phyloP scores from a whole-genome alignment of 1,284 basidiomycete genomes.

The Pseudozyma sp. region DNA sequence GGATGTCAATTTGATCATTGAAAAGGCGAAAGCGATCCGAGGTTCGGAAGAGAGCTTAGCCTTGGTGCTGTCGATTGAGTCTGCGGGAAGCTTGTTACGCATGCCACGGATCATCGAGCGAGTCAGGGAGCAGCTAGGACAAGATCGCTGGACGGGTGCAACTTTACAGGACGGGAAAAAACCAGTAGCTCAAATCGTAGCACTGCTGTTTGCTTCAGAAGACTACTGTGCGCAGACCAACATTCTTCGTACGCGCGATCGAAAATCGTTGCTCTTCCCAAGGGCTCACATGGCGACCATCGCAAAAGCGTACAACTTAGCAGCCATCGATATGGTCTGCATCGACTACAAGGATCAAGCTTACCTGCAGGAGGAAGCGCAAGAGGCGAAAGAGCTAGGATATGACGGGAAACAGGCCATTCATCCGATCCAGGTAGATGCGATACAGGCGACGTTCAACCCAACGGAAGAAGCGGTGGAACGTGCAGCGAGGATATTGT shows the following conservation, averaged over 20 bases:
- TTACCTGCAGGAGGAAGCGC: slow-evolving; percentile 80
- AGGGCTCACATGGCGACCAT: slow-evolving; percentile 85
- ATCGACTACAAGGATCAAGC: slow-evolving; percentile 85
- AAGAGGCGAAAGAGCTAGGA: slow-evolving; percentile 72
- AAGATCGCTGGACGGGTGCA: slow-evolving; percentile 3
- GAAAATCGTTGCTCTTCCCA: slow-evolving; percentile 83
- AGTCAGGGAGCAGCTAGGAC: slow-evolving; percentile 9
- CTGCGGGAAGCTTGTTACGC: slow-evolving; percentile 54
- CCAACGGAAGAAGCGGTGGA: slow-evolving; percentile 81
- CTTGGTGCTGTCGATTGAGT: slow-evolving; percentile 63
- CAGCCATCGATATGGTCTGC: slow-evolving; percentile 87
- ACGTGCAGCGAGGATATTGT: slow-evolving; percentile 78
- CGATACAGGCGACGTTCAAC: slow-evolving; percentile 81
- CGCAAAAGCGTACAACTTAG: slow-evolving; percentile 84
- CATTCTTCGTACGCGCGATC: slow-evolving; percentile 80
- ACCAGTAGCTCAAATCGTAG: slow-evolving; percentile 32
- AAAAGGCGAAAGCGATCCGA: slow-evolving; percentile 39
- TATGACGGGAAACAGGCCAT: slow-evolving; percentile 80
- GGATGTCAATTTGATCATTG: slow-evolving; percentile 51
- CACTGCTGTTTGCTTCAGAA: slow-evolving; percentile 64
- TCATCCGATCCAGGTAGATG: slow-evolving; percentile 85
- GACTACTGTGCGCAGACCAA: slow-evolving; percentile 82
- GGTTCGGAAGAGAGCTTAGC: slow-evolving; percentile 29
- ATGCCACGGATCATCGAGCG: slow-evolving; percentile 57
- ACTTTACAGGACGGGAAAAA: background rate